Percentiles rank a stretch among this genome's conserved stretches.
These are phyloP conservation scores for Hygrophoropsis aurantiaca DNA, from an alignment of 768 basidiomycete species.

Conservation along the genomic window DNA sequence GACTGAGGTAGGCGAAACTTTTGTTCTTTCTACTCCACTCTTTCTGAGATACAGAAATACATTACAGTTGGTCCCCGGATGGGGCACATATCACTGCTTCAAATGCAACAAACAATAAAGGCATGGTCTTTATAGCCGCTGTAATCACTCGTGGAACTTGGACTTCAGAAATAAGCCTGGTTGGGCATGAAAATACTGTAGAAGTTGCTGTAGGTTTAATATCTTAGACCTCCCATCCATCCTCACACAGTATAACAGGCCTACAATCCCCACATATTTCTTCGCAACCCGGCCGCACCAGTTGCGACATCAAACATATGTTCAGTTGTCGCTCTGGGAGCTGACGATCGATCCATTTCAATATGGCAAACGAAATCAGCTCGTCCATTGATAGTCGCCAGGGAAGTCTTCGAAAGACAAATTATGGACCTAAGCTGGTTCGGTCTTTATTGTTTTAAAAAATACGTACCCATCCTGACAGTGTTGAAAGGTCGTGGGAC, in stretches of 20 bases:
- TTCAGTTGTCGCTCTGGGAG: constrained; percentile 90
- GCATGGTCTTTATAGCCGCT: constrained; percentile 96
- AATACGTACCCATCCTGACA: constrained; percentile 5
- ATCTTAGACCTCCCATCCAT: neutral
- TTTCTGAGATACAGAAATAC: neutral
- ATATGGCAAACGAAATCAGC: constrained; percentile 96
- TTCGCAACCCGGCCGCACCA: constrained; percentile 66
- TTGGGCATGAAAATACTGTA: constrained; percentile 96
- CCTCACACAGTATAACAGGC: constrained; percentile 43
- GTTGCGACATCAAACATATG: constrained; percentile 83
- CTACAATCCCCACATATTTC: constrained; percentile 94
- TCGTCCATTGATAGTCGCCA: constrained; percentile 87
- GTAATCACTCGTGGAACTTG: constrained; percentile 89
- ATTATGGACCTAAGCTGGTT: constrained; percentile 97
- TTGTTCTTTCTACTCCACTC: neutral
- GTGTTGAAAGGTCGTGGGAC: constrained; percentile 75
- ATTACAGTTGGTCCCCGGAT: constrained; percentile 91
- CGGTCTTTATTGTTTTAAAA: constrained; percentile 19
- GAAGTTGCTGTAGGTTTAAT: constrained; percentile 78
- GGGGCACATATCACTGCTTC: constrained; percentile 98
- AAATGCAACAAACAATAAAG: constrained; percentile 94
- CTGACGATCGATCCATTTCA: constrained; percentile 90
- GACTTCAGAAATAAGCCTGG: constrained; percentile 90
- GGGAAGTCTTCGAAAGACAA: constrained; percentile 92
- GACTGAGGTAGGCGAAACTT: constrained; percentile 62